Evolutionary conservation across 139 green algal species (phyloP), one percentile per base, ranked within the genome.

Genomic region (Chlorella sp.): DNA sequence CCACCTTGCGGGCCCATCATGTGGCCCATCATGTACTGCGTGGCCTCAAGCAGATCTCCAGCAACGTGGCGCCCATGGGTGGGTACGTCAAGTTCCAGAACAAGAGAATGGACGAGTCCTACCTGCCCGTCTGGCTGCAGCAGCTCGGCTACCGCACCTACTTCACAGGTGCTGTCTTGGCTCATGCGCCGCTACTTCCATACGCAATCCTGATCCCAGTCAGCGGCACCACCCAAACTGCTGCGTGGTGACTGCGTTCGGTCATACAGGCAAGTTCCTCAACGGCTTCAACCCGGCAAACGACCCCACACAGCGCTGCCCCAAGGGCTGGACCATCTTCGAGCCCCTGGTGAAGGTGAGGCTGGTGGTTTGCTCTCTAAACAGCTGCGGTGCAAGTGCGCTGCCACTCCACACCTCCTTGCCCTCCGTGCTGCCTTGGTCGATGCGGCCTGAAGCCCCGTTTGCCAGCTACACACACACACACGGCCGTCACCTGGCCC

Each of bases 41-140:
- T n/a, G n/a, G n/a, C n/a, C 10, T 55, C 10, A 55, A 24, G 42
- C 42, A 55, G 42, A 17, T 55, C 10, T 55, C 42, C 42, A 55
- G 42, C 42, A 55, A 55, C 42, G 42, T 55, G 10, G 42, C 10
- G 42, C 62, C 29, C 17, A 26, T 3, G 5, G 62, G 5, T 68
- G 73, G 73, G 51, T 78, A 78, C 31, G 36, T 51, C 55, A 78
- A 78, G 59, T 78, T 74, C 35, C 33, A 55, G 35, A 34, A 42
- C 0, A 65, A 72, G 55, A 35, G 55, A 20, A 20, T 78, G 55
- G 73, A 78, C 30, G 2, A 2, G 1, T 62, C 65, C 0, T 78
- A 62, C 50, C 73, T 78, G 51, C 73, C 73, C 2, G 31, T 1
- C 17, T 78, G 73, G 73, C 51, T 78, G 66, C 73, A 78, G 55